These are phyloP conservation scores for Chaetoscypha palmicola DNA, from an alignment of 2,329 filamentous ascomycete genomes.

Conservation along the genomic window DNA sequence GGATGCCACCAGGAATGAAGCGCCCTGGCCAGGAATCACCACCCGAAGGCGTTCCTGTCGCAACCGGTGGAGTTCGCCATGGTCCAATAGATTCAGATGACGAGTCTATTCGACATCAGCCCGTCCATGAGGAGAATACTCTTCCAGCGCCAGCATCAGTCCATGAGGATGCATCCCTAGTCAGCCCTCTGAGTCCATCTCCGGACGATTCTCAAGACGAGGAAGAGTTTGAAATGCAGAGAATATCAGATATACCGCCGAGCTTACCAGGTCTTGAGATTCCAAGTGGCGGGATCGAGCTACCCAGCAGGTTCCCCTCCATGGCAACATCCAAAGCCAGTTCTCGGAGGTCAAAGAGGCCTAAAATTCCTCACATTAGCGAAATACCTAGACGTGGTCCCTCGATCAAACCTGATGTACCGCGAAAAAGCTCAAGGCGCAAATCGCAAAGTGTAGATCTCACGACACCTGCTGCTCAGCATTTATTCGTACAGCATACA, in stretches of 20 bases:
- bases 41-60: conserved; percentile 58
- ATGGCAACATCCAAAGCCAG: conserved; percentile 41
- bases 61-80: conserved; percentile 35
- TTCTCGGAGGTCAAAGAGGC: conserved; percentile 11
- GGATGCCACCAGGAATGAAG: conserved; percentile 73
- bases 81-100: conserved; percentile 60
- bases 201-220: conserved; percentile 43
- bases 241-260: conserved; percentile 45
- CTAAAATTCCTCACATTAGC: conserved; percentile 36
- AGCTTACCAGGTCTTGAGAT: conserved; percentile 53
- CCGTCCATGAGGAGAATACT: conserved; percentile 23
- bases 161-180: conserved; percentile 23
- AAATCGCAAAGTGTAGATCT: conserved; percentile 27
- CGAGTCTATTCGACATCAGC: conserved; percentile 38
- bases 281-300: conserved; percentile 27
- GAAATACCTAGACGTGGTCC: conserved; percentile 12
- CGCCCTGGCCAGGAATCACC: conserved; percentile 59
- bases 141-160: conserved; percentile 12
- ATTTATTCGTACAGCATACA: conserved; percentile 15
- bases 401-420: conserved; percentile 41
- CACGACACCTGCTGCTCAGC: conserved; percentile 5
- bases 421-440: conserved; percentile 67
- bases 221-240: conserved; percentile 35
- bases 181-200: conserved; percentile 29
- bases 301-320: conserved; percentile 58